Conservation (phyloP, 179 eudicot species). For the Silene noctiflora region DNA sequence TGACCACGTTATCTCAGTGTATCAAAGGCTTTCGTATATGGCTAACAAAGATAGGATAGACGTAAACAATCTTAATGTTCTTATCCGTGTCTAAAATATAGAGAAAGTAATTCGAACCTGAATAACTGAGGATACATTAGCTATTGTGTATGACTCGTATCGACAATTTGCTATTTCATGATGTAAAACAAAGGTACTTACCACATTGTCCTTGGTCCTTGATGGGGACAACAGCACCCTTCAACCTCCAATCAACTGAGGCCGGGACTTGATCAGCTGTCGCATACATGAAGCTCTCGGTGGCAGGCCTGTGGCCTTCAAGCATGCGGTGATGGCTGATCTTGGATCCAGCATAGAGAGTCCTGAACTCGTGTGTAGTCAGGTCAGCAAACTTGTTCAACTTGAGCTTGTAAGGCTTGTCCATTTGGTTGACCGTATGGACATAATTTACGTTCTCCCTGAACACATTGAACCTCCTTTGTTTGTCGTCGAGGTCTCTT, state of each 20-base stretch:
- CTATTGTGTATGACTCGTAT: no score
- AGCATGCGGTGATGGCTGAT: conserved; percentile 49
- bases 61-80: no score
- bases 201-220: conserved; percentile 87
- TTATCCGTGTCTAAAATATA: no score
- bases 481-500: conserved; percentile 59
- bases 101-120: no score
- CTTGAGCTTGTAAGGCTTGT: conserved; percentile 66
- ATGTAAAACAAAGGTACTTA: conserved; percentile 15
- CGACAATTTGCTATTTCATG: no score
- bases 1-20: no score
- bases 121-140: no score
- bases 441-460: conserved; percentile 26
- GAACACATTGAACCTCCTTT: conserved; percentile 40
- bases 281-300: conserved; percentile 48
- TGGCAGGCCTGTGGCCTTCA: conserved; percentile 33
- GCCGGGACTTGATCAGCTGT: conserved; percentile 37
- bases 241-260: conserved; percentile 71
- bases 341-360: conserved; percentile 49
- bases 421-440: conserved; percentile 45
- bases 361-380: conserved; percentile 59
- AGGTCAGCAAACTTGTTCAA: conserved; percentile 71
- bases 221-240: conserved; percentile 59
- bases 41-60: no score
- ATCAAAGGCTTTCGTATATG: no score